Base-by-base conservation (phyloP, 2,329 filamentous ascomycete species). In the Coccinonectria pachysandricola region DNA sequence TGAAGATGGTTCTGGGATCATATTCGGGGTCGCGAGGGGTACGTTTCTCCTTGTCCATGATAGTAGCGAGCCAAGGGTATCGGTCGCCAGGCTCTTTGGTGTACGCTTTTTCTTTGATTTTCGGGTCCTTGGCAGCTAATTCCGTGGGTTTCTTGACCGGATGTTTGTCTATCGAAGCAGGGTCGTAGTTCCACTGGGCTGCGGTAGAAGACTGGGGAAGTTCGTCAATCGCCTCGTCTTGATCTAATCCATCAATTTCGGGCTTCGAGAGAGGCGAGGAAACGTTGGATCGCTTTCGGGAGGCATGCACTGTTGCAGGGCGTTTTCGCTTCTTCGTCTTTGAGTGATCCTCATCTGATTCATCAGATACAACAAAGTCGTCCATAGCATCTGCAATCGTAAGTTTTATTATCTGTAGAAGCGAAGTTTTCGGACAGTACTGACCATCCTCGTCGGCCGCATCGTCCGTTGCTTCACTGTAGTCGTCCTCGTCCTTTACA, bases 51-150 rank as follows among this genome's bases (percentile, higher is more conserved):
- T 85, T 84, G 52, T 98, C 91, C 40, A 70, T 64, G 31, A 91
- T 70, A 34, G 87, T 79, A 26, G 85, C 87, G 28, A 98, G 68
- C 91, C 91, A 98, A 8, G 82, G 59, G 48, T 98, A 92, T 34
- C 91, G 71, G 30, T 88, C 68, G 37, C 92, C 84, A 1, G 87
- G 86, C 23, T 94, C 86, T 19, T 72, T 80, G 15, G 74, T 75
- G 48, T 87, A 75, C 4, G 84, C 83, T 50, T 91, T 93, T 39
- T 65, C 60, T 37, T 72, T 74, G 15, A 40, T 28, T 12, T 61
- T 60, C 3, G 56, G 19, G 39, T 42, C 32, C 40, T 49, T 37
- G 37, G 43, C 25, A 19, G 39, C 19, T 17, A 54, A 39, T 12
- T 50, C 41, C 4, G 42, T 43, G 6, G 54, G 53, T n/a, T 43